These are phyloP conservation scores for Mycena galericulata DNA, from an alignment of 768 basidiomycete genomes.

Conservation along the genomic window DNA sequence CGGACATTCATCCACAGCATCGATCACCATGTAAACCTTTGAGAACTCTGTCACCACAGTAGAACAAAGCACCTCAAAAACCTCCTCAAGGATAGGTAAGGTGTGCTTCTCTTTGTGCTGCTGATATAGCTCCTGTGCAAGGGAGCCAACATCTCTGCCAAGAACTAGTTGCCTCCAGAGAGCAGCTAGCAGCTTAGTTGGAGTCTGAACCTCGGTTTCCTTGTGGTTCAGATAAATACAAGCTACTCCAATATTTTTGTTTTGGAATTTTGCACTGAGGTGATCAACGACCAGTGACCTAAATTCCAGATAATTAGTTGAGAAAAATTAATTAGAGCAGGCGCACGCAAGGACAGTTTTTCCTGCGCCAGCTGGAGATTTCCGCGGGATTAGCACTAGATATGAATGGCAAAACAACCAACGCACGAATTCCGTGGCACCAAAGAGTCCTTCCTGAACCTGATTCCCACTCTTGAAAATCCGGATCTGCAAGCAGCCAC, in stretches of 20 bases:
- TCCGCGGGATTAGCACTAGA: too few species aligned
- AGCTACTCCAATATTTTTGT: neutral
- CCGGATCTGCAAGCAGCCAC: too few species aligned
- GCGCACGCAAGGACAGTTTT: constrained; percentile 20
- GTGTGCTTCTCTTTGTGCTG: neutral
- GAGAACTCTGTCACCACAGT: neutral
- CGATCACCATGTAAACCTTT: constrained; percentile 6
- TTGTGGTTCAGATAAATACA: neutral
- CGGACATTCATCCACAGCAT: constrained; percentile 14
- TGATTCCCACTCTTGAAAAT: too few species aligned
- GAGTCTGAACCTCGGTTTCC: neutral
- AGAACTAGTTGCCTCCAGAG: constrained; percentile 5
- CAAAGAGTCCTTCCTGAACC: too few species aligned
- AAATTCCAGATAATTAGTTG: neutral
- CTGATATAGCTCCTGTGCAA: neutral
- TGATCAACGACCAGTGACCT: constrained; percentile 16
- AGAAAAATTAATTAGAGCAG: neutral
- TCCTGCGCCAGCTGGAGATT: constrained; percentile 12
- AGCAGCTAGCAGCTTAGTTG: neutral
- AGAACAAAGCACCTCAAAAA: neutral
- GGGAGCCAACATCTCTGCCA: neutral
- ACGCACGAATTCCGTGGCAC: too few species aligned
- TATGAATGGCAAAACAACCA: too few species aligned
- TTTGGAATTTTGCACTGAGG: neutral
- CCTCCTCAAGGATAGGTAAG: neutral